Conservation (phyloP, 768 basidiomycete genomes). For the Sporobolomyces roseus region DNA sequence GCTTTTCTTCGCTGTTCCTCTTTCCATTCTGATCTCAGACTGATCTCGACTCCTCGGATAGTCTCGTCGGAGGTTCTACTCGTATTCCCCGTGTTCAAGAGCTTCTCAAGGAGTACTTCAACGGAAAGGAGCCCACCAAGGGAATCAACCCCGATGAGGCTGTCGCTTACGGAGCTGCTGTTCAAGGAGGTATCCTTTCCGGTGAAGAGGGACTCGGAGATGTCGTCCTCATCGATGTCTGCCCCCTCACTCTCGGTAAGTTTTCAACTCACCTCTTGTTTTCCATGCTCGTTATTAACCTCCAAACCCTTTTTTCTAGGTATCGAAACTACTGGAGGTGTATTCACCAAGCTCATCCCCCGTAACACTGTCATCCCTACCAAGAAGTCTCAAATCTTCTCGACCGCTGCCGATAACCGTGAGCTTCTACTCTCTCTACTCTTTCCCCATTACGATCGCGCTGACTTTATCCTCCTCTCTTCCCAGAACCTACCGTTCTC, state of each 20-base stretch:
- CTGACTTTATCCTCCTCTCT: neutral
- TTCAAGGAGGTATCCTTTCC: constrained; percentile 96
- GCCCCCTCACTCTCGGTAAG: constrained; percentile 74
- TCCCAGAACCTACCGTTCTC: constrained; percentile 72
- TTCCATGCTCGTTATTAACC: too few species aligned
- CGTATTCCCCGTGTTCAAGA: constrained; percentile 99
- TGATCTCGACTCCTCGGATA: constrained; percentile 52
- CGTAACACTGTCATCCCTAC: constrained; percentile 98
- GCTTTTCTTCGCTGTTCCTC: neutral
- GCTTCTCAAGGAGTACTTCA: constrained; percentile 95
- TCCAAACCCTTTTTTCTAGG: constrained; percentile 51
- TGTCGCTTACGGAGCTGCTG: constrained; percentile 96
- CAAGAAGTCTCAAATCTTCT: constrained; percentile 81
- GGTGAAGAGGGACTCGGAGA: constrained; percentile 87
- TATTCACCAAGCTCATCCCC: constrained; percentile 94
- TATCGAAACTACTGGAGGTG: constrained; percentile 92
- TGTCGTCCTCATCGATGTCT: constrained; percentile 91
- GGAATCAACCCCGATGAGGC: constrained; percentile 99
- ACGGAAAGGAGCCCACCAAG: constrained; percentile 93
- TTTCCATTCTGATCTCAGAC: constrained; percentile 8
- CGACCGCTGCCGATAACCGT: constrained; percentile 49
- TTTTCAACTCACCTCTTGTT: neutral
- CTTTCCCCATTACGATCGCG: constrained; percentile 70
- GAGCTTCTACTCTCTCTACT: constrained; percentile 58
- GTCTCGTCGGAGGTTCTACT: constrained; percentile 90